Percentiles rank a stretch among this genome's conserved stretches.
Evolutionary conservation across 2,329 filamentous ascomycete genomes (phyloP).

Genomic region (Parafenestella ontariensis): DNA sequence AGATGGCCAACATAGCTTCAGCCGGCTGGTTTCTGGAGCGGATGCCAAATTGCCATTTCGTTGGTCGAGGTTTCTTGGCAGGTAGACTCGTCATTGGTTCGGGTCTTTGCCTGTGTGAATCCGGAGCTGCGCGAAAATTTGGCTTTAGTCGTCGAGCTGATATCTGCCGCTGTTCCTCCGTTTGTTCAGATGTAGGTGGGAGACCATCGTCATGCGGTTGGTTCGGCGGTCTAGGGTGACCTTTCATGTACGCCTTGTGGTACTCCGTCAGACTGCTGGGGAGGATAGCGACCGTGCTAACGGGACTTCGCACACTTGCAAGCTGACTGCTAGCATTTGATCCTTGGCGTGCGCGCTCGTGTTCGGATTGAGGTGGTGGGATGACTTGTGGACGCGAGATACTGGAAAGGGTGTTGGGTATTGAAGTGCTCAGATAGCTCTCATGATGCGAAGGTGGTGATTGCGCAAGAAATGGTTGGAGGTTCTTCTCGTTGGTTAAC

Average conservation of each 20-base stretch:
- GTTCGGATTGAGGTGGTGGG: constrained; percentile 29
- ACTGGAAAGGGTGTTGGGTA: constrained; percentile 44
- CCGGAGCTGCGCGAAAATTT: constrained; percentile 73
- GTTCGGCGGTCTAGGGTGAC: constrained; percentile 52
- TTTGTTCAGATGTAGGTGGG: constrained; percentile 53
- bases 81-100: constrained; percentile 64
- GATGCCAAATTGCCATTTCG: constrained; percentile 98
- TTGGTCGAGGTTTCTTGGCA: constrained; percentile 75
- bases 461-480: constrained; percentile 62
- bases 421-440: constrained; percentile 39
- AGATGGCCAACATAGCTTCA: constrained; percentile 93
- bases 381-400: constrained; percentile 42
- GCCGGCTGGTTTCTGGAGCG: constrained; percentile 91
- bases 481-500: constrained; percentile 59
- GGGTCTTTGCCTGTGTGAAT: constrained; percentile 62
- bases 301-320: constrained; percentile 50
- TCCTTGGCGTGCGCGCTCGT: constrained; percentile 54
- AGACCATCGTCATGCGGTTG: constrained; percentile 30
- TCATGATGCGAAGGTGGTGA: constrained; percentile 62
- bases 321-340: constrained; percentile 53
- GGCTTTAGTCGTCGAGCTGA: constrained; percentile 83
- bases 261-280: constrained; percentile 90
- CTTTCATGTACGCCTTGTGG: constrained; percentile 88
- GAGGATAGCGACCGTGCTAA: constrained; percentile 87
- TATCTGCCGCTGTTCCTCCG: constrained; percentile 74